Conservation (phyloP, 192 early-diverging fungal genomes). For the Linnemannia schmuckeri region DNA sequence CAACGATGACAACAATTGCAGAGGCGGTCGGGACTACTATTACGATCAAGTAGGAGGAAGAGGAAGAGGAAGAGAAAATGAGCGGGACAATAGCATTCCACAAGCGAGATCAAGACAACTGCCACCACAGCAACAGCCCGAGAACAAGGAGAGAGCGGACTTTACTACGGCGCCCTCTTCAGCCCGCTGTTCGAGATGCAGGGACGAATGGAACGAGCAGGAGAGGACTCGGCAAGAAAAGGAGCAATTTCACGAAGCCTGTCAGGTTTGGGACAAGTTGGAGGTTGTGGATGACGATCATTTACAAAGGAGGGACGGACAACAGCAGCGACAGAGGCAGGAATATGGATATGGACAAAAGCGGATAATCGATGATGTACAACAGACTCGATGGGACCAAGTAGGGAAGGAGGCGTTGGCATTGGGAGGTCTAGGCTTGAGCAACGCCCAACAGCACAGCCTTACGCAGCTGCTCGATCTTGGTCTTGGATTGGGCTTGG, state of each 20-base stretch:
- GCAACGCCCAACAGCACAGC: constrained; percentile 10
- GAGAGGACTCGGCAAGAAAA: constrained; percentile 12
- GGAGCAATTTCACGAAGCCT: constrained; percentile 12
- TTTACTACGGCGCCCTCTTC: not conserved
- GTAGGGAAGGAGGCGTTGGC: not conserved
- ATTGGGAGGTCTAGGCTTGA: not conserved
- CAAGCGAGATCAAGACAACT: not conserved
- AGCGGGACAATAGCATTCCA: not conserved
- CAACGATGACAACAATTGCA: not conserved
- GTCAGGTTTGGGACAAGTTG: constrained; percentile 8
- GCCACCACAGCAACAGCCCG: not conserved
- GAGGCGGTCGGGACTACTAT: not conserved
- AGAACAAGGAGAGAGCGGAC: not conserved
- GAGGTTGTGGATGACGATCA: not conserved
- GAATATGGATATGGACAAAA: not conserved
- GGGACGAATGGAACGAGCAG: not conserved
- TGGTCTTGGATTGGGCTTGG: not conserved
- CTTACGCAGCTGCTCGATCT: not conserved
- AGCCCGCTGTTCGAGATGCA: constrained; percentile 9
- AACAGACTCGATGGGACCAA: not conserved
- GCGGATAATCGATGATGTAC: not conserved
- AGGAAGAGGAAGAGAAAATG: not conserved
- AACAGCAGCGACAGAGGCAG: not conserved
- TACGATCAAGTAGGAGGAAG: not conserved
- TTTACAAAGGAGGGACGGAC: not conserved